Conservation (phyloP, 202 grass and related monocot genomes). For the Panicum virgatum region DNA sequence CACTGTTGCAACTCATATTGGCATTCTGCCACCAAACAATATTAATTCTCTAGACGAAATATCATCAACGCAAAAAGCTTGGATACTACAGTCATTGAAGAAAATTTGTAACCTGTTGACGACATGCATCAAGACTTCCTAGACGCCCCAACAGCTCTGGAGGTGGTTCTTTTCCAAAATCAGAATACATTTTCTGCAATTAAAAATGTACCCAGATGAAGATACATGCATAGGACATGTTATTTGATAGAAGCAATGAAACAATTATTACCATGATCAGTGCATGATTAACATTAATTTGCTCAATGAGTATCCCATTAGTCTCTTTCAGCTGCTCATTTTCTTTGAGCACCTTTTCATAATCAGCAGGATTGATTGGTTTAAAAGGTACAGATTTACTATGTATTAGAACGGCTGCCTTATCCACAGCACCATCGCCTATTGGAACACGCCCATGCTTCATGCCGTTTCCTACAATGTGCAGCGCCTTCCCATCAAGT, state of each 20-base stretch:
- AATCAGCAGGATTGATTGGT: neutral
- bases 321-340: too few relatives aligned
- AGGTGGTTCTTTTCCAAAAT: too few relatives aligned
- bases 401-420: neutral
- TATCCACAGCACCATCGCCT: neutral
- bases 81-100: neutral
- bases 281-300: too few relatives aligned
- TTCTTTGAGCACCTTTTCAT: too few relatives aligned
- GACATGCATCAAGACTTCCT: neutral
- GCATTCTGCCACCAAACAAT: too few relatives aligned
- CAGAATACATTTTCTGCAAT: too few relatives aligned
- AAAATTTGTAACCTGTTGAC: neutral
- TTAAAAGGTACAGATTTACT: neutral
- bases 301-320: too few relatives aligned
- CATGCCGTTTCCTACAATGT: neutral
- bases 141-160: neutral
- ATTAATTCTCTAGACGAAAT: neutral
- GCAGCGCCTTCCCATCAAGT: neutral
- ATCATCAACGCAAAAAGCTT: neutral
- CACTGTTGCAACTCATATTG: too few relatives aligned
- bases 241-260: too few relatives aligned
- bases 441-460: slow-evolving; percentile 2
- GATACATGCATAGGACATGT: too few relatives aligned
- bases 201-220: too few relatives aligned
- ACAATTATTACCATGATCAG: too few relatives aligned